Percentiles rank a stretch among this genome's conserved stretches.
Conservation (phyloP, 805 yeast genomes). For the Yueomyces sp. region DNA sequence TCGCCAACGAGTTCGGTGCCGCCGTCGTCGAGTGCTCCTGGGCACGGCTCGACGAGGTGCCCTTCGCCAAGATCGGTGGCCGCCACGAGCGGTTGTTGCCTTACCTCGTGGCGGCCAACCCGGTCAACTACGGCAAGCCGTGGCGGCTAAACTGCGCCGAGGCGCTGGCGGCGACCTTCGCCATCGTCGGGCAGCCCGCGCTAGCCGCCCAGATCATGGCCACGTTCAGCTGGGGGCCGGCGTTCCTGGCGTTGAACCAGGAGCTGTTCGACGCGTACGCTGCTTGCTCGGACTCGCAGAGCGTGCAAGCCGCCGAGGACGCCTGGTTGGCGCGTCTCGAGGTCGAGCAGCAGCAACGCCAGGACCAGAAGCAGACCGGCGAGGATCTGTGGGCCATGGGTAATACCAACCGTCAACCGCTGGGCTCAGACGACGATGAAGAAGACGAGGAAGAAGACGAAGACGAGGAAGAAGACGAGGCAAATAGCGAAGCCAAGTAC, state of each 20-base stretch:
- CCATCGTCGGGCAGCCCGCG: slow-evolving; percentile 79
- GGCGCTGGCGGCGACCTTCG: slow-evolving; percentile 93
- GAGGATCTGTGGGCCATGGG: slow-evolving; percentile 72
- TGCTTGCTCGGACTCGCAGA: slow-evolving; percentile 66
- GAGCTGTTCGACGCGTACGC: slow-evolving; percentile 67
- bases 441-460: slow-evolving; percentile 8
- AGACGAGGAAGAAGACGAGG: slow-evolving; percentile 4
- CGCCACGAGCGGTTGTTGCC: slow-evolving; percentile 77
- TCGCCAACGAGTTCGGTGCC: slow-evolving; percentile 75
- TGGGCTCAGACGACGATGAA: neutral
- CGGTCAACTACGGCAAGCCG: slow-evolving; percentile 92
- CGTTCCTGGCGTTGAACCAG: slow-evolving; percentile 68
- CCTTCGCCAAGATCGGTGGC: slow-evolving; percentile 87
- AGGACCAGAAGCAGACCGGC: slow-evolving; percentile 33
- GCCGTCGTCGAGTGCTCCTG: slow-evolving; percentile 98
- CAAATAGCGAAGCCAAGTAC: slow-evolving; percentile 2
- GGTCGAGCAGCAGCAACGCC: slow-evolving; percentile 45
- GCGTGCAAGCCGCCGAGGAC: slow-evolving; percentile 59
- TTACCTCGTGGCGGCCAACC: slow-evolving; percentile 89
- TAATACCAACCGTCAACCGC: slow-evolving; percentile 43
- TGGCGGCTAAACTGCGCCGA: slow-evolving; percentile 95
- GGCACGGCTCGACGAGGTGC: slow-evolving; percentile 97
- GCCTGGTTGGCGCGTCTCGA: slow-evolving; percentile 61
- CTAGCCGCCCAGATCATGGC: slow-evolving; percentile 72
- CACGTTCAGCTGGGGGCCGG: slow-evolving; percentile 89